Base-by-base conservation (phyloP, 2,329 filamentous ascomycete genomes). In the Nothophoma quercina region DNA sequence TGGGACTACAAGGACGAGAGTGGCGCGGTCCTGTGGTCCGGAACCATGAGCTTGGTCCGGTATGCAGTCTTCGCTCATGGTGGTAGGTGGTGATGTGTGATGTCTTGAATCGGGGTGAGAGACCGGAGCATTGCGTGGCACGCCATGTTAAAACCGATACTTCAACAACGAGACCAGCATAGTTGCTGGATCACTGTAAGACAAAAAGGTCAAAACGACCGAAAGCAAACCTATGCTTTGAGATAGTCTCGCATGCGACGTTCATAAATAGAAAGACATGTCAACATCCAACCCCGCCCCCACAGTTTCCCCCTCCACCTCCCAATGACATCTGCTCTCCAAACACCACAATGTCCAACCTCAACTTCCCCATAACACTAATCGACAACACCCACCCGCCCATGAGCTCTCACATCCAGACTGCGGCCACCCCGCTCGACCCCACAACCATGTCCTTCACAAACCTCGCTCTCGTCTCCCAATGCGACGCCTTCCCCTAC, bases 401-500 rank as follows among this genome's bases (percentile, higher is more conserved):
- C 23, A 49, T 50, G 45, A 40, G 40, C 3, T 48, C 50, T 13
- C 39, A 38, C n/a, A 40, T 30, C 13, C 25, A 42, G 16, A 55
- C 42, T 5, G 16, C 19, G 28, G 29, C 13, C 22, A 44, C 32
- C 8, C 25, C 39, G 5, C 29, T 42, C 3, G 32, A 46, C 13
- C 26, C 43, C 5, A 18, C 35, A 29, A 62, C 28, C 36, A 73
- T 74, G 70, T 45, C 64, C 2, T 74, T 77, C 55, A 78, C 79
- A 21, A 81, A 84, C 58, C 74, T 85, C 41, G 81, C 85, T 43
- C 74, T 86, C 21, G 71, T 85, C 39, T 75, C 79, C 44, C 81
- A 85, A 72, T 84, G 82, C 74, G 83, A 86, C 70, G 93, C 90
- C 67, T 96, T 96, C 68, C 92, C 92, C 1, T 91, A 96, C 75